Evolutionary conservation across 768 basidiomycete genomes (phyloP).

Genomic region (Boletus bicolor): DNA sequence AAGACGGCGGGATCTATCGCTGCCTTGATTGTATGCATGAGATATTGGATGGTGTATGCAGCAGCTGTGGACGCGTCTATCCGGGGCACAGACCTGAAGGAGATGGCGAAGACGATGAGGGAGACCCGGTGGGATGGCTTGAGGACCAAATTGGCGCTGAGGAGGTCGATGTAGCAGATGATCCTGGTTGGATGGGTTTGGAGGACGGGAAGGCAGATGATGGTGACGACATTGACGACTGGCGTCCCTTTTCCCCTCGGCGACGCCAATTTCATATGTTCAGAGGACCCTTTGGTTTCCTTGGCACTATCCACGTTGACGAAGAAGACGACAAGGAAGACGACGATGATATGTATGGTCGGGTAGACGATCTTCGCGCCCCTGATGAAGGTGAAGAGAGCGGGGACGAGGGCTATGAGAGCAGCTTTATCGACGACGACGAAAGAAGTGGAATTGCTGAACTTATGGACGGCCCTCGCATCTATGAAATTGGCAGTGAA

Average conservation of each 20-base stretch:
- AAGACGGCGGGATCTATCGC: slow-evolving; percentile 75
- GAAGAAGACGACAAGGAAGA: slow-evolving; percentile 25
- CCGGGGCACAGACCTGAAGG: slow-evolving; percentile 42
- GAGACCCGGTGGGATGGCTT: slow-evolving; percentile 31
- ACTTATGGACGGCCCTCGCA: slow-evolving; percentile 13
- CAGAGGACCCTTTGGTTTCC: slow-evolving; percentile 16
- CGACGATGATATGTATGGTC: slow-evolving; percentile 4
- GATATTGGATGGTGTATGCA: slow-evolving; percentile 68
- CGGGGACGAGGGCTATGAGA: slow-evolving; percentile 44
- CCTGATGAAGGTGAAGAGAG: slow-evolving; percentile 20
- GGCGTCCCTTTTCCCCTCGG: slow-evolving; percentile 21
- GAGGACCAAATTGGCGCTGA: slow-evolving; percentile 39
- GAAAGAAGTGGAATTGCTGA: slow-evolving; percentile 6
- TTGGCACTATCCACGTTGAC: slow-evolving; percentile 20
- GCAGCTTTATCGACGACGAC: slow-evolving; percentile 57
- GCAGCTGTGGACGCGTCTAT: slow-evolving; percentile 58
- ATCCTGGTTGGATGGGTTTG: slow-evolving; percentile 34
- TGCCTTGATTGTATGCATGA: slow-evolving; percentile 78
- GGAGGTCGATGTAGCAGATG: slow-evolving; percentile 28
- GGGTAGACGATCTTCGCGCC: slow-evolving; percentile 1
- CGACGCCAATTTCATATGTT: slow-evolving; percentile 13
- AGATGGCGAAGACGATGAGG: slow-evolving; percentile 28
- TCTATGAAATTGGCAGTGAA: slow-evolving; percentile 24
- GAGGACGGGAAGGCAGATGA: slow-evolving; percentile 35
- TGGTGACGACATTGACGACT: slow-evolving; percentile 25